These are phyloP conservation scores for Rhizopus stolonifer DNA, from an alignment of 371 early-diverging fungal genomes.

Conservation along the genomic window DNA sequence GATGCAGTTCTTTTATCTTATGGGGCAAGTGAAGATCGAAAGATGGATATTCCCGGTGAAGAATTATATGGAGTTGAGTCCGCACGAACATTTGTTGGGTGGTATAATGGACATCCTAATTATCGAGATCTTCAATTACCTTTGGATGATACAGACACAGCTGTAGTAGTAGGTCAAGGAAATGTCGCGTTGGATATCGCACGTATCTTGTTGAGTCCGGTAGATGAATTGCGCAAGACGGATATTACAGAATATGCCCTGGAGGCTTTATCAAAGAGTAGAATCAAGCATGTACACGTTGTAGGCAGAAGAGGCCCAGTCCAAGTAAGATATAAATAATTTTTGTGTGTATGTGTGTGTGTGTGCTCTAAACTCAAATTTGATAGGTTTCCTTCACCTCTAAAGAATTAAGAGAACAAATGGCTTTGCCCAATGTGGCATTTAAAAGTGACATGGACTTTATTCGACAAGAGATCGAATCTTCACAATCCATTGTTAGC, in stretches of 20 bases:
- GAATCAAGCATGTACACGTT: constrained; percentile 78
- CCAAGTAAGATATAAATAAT: constrained; percentile 55
- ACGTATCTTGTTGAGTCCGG: constrained; percentile 78
- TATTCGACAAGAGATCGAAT: constrained; percentile 47
- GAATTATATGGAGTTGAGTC: constrained; percentile 65
- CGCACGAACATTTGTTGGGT: constrained; percentile 89
- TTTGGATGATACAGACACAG: constrained; percentile 69
- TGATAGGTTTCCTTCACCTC: constrained; percentile 86
- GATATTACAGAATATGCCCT: constrained; percentile 86
- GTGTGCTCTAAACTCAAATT: constrained; percentile 22
- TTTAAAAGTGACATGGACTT: constrained; percentile 61
- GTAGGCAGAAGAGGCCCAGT: constrained; percentile 93
- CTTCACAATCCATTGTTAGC: constrained; percentile 32
- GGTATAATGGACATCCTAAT: constrained; percentile 93
- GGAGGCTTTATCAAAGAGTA: constrained; percentile 66
- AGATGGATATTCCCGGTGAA: constrained; percentile 73
- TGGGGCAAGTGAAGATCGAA: constrained; percentile 80
- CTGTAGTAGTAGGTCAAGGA: constrained; percentile 91
- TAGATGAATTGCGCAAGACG: constrained; percentile 76
- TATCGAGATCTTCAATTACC: constrained; percentile 57
- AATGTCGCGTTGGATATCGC: constrained; percentile 97
- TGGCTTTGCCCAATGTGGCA: constrained; percentile 63
- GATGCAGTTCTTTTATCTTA: constrained; percentile 84
- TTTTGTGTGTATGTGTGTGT: neutral
- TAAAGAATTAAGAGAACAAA: constrained; percentile 95